Base-by-base conservation (phyloP, 768 basidiomycete genomes). In the Lactarius psammicola region DNA sequence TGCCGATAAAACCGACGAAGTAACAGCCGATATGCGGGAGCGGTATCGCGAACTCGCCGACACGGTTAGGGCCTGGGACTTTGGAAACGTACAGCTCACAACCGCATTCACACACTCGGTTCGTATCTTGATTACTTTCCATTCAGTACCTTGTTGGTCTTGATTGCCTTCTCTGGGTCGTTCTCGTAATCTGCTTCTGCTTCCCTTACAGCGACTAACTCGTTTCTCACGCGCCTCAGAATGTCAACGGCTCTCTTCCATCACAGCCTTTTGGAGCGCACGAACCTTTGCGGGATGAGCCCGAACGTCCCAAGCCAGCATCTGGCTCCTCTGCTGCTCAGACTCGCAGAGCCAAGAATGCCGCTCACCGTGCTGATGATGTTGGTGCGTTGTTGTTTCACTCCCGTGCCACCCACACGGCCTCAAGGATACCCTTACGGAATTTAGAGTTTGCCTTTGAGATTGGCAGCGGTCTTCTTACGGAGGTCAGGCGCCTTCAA, bases 381-480 rank as follows among this genome's bases (percentile, higher is more conserved):
- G 90, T 93, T 70, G 90, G 92, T 91, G 71, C 74, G 90, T 84
- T 55, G 15, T 3, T 56, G 8, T 3, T 30, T 58, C 40, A 49
- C 31, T 44, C 31, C 34, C 33, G 53, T 33, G 28, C 49, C 15
- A 20, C n/a, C 58, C 33, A 26, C 33, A 51, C 38, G 23, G 30
- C 59, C 26, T 63, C 40, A 53, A n/a, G 5, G 26, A 38, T 17
- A n/a, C 56, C 28, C 23, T 30, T 53, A 7, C 69, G 67, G 62
- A 69, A 70, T 72, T 74, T 78, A 91, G 96, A 97, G 80, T 98
- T 98, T 71, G 96, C 96, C 46, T 95, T 97, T 71, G 96, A 98
- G 80, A 98, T 98, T 63, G 95, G 96, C 8, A 95, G 92, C 69
- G 90, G 90, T 15, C 80, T 98, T 58, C 81, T 98, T 34, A 90